Percentiles rank a stretch among this genome's conserved stretches.
Evolutionary conservation across 371 early-diverging fungal genomes (phyloP).

Genomic region (Lichtheimia ramosa): DNA sequence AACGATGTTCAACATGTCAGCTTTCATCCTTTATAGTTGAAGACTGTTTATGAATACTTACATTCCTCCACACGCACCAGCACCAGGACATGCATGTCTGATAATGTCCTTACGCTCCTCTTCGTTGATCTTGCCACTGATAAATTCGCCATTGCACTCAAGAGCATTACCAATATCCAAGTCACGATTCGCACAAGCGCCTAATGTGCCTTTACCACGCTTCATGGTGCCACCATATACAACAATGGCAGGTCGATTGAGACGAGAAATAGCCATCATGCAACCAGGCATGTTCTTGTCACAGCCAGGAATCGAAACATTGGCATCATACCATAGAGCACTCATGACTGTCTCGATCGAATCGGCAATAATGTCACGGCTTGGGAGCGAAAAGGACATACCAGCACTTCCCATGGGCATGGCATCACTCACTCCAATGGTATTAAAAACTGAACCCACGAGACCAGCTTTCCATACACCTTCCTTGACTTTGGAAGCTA

Average conservation of each 20-base stretch:
- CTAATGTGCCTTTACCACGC: conserved; percentile 67
- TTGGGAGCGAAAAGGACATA: conserved; percentile 93
- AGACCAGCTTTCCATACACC: conserved; percentile 87
- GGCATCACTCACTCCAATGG: conserved; percentile 94
- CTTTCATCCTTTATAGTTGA: not conserved
- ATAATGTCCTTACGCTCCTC: conserved; percentile 84
- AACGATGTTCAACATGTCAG: not conserved
- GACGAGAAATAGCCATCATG: conserved; percentile 89
- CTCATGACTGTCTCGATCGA: conserved; percentile 97
- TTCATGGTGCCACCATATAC: conserved; percentile 85
- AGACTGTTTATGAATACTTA: conserved; percentile 34
- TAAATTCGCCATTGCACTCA: conserved; percentile 89
- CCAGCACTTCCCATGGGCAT: conserved; percentile 94
- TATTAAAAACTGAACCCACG: conserved; percentile 92
- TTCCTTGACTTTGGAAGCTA: conserved; percentile 83
- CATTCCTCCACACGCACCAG: conserved; percentile 97
- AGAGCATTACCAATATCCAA: conserved; percentile 94
- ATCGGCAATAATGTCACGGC: conserved; percentile 95
- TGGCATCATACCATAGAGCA: conserved; percentile 93
- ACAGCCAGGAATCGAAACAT: conserved; percentile 58
- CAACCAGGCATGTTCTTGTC: conserved; percentile 98
- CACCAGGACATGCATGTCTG: conserved; percentile 88
- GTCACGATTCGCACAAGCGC: conserved; percentile 45
- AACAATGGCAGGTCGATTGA: conserved; percentile 92
- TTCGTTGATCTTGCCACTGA: conserved; percentile 86